phyloP scores from a whole-genome alignment of 352 stramenopile genomes.

The Plasmopara halstedii region DNA sequence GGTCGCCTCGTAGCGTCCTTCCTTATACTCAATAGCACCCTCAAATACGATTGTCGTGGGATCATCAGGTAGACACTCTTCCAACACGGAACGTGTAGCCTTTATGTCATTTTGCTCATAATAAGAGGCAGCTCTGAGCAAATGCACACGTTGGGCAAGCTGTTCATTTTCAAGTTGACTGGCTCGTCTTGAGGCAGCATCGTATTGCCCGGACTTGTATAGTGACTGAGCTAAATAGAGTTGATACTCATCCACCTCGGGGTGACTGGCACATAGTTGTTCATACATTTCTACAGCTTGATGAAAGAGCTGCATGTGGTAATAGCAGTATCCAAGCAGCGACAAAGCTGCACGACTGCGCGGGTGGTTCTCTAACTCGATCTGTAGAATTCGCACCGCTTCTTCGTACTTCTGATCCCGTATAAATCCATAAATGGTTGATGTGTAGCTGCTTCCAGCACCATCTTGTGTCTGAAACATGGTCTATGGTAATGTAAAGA shows the following conservation, averaged over 20 bases:
- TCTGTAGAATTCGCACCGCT: constrained; percentile 88
- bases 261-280: constrained; percentile 89
- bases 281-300: constrained; percentile 92
- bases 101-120: constrained; percentile 94
- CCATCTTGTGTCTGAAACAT: constrained; percentile 68
- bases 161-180: constrained; percentile 83
- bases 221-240: constrained; percentile 93
- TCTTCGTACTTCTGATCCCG: constrained; percentile 92
- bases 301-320: constrained; percentile 92
- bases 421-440: constrained; percentile 92
- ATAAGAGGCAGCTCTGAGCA: constrained; percentile 89
- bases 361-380: constrained; percentile 91
- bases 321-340: constrained; percentile 97
- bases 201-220: constrained; percentile 87
- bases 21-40: constrained; percentile 78
- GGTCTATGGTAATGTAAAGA: not conserved
- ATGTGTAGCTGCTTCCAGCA: constrained; percentile 82
- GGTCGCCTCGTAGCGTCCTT: constrained; percentile 85
- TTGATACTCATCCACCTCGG: constrained; percentile 93
- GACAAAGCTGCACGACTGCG: constrained; percentile 89
- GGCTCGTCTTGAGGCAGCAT: constrained; percentile 66
- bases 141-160: constrained; percentile 74
- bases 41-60: constrained; percentile 87
- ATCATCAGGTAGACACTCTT: constrained; percentile 89
- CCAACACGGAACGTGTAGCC: constrained; percentile 85